Percentiles rank a stretch among this genome's conserved stretches.
Evolutionary conservation across 768 basidiomycete species (phyloP).

Genomic region (Xerocomus brunneocitrinus): DNA sequence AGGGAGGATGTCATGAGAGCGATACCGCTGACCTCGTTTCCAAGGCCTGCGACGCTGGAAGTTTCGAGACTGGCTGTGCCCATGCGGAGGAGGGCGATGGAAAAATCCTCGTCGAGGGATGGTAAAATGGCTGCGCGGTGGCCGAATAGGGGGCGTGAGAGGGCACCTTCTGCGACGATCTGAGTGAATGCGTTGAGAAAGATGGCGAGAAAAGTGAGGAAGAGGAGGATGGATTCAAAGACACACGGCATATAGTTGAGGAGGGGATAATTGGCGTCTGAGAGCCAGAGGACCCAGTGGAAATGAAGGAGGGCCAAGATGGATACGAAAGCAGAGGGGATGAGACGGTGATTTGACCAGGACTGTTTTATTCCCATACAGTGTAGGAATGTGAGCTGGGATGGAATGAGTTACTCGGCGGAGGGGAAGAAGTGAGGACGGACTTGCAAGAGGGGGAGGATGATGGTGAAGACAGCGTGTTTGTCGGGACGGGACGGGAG

Average conservation of each 20-base stretch:
- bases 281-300: conserved; percentile 53
- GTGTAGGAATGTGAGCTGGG: conserved; percentile 60
- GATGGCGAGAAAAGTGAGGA: conserved; percentile 54
- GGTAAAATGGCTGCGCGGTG: conserved; percentile 39
- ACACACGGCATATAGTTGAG: conserved; percentile 72
- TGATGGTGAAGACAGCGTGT: conserved; percentile 67
- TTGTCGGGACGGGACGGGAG: conserved; percentile 63
- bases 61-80: conserved; percentile 75
- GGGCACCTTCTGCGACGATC: conserved; percentile 53
- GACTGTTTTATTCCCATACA: conserved; percentile 58
- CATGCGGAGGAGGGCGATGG: conserved; percentile 62
- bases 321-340: conserved; percentile 63
- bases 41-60: conserved; percentile 64
- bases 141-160: conserved; percentile 60
- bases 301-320: conserved; percentile 62
- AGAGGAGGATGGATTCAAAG: conserved; percentile 61
- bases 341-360: conserved; percentile 62
- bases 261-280: conserved; percentile 53
- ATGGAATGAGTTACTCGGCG: not conserved
- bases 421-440: conserved; percentile 11
- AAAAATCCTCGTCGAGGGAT: conserved; percentile 69
- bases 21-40: conserved; percentile 67
- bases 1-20: conserved; percentile 15
- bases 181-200: conserved; percentile 62
- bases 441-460: conserved; percentile 71